These are phyloP conservation scores for Dujonia santamariae DNA, from an alignment of 1,139 yeast genomes.

Conservation along the genomic window DNA sequence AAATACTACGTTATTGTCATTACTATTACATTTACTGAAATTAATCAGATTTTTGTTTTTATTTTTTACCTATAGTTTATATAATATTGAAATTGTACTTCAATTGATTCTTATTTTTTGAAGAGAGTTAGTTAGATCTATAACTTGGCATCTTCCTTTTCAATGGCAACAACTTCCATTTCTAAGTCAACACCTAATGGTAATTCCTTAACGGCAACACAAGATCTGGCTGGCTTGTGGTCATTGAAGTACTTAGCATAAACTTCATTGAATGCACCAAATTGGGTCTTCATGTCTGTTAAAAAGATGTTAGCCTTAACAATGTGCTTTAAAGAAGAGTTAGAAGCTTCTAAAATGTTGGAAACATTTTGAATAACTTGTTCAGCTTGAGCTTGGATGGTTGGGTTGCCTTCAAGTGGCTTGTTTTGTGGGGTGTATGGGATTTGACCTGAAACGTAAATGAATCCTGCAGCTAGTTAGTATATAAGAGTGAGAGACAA, in stretches of 20 bases:
- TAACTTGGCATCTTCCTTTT: constrained; percentile 41
- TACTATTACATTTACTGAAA: too few relatives aligned
- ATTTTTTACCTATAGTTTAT: too few relatives aligned
- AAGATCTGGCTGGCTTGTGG: constrained; percentile 94
- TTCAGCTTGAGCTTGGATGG: constrained; percentile 77
- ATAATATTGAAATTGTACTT: too few relatives aligned
- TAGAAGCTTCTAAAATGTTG: constrained; percentile 75
- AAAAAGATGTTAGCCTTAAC: constrained; percentile 86
- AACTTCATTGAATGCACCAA: constrained; percentile 77
- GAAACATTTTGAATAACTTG: constrained; percentile 77
- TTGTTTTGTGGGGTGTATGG: constrained; percentile 84
- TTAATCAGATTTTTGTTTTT: too few relatives aligned
- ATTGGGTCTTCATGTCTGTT: constrained; percentile 76
- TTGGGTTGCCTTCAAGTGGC: constrained; percentile 65
- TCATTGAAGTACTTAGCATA: constrained; percentile 75
- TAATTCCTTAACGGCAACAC: constrained; percentile 85
- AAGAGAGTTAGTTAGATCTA: too few relatives aligned
- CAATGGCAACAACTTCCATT: constrained; percentile 79
- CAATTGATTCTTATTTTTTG: too few relatives aligned
- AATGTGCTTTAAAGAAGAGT: constrained; percentile 75
- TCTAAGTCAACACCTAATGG: constrained; percentile 80
- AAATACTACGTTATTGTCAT: too few relatives aligned
- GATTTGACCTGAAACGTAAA: constrained; percentile 94
- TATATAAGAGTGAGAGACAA: too few relatives aligned
- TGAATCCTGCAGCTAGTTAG: constrained; percentile 65